Percentiles rank a stretch among this genome's conserved stretches.
Conservation (phyloP, 257 asterid species). For the Vinca minor region DNA sequence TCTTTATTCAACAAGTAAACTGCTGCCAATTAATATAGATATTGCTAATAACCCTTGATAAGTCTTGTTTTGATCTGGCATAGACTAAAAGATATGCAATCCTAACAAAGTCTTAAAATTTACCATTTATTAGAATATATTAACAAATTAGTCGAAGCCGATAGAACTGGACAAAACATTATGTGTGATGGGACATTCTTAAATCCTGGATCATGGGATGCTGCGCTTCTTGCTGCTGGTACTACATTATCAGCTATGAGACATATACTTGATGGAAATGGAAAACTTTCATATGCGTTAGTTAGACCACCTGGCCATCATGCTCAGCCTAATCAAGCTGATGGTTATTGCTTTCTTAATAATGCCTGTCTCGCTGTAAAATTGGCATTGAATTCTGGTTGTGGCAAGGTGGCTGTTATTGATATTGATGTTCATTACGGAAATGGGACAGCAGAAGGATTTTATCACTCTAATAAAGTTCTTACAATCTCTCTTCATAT, state of each 20-base stretch:
- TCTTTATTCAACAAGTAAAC: background rate
- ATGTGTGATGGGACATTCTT: slow-evolving; percentile 69
- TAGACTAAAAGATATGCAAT: slow-evolving; percentile 3
- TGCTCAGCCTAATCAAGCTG: slow-evolving; percentile 84
- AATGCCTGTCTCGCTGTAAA: slow-evolving; percentile 76
- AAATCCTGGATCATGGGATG: slow-evolving; percentile 79
- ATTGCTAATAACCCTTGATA: background rate
- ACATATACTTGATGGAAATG: slow-evolving; percentile 49
- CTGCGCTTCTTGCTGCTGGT: slow-evolving; percentile 90
- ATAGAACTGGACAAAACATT: slow-evolving; percentile 36
- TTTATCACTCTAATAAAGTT: slow-evolving; percentile 51
- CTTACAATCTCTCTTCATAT: slow-evolving; percentile 85
- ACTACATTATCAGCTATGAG: slow-evolving; percentile 77
- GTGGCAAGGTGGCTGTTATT: slow-evolving; percentile 47
- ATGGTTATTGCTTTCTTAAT: slow-evolving; percentile 87
- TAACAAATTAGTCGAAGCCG: slow-evolving; percentile 66
- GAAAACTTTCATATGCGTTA: slow-evolving; percentile 56
- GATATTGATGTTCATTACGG: slow-evolving; percentile 95
- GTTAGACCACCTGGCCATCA: slow-evolving; percentile 98
- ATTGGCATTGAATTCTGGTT: slow-evolving; percentile 48
- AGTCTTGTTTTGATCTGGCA: background rate
- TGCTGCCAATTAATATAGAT: background rate
- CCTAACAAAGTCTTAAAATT: background rate
- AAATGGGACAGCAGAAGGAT: slow-evolving; percentile 90
- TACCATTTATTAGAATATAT: slow-evolving; percentile 49